Evolutionary conservation across 257 asterid genomes (phyloP).

Genomic region (Lithospermum erythrorhizon): DNA sequence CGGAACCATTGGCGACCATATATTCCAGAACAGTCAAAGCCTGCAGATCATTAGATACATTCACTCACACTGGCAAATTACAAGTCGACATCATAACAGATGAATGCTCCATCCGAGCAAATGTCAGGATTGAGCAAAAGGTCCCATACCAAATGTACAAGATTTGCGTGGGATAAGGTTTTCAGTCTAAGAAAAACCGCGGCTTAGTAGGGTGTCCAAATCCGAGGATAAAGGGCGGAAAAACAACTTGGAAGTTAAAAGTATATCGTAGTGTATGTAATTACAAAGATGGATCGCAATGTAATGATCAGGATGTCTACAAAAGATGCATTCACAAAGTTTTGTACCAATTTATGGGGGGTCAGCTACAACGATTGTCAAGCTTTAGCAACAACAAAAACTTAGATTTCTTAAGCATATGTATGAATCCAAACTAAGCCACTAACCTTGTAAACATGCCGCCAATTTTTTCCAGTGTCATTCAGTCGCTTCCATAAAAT

Average conservation of each 20-base stretch:
- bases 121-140: too few species aligned
- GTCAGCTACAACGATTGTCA: not conserved
- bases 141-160: too few species aligned
- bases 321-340: not conserved
- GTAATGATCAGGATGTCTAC: not conserved
- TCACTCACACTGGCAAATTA: constrained; percentile 9
- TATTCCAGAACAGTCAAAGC: constrained; percentile 86
- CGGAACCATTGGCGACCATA: constrained; percentile 91
- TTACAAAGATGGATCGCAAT: not conserved
- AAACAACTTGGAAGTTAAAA: too few species aligned
- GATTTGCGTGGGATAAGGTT: too few species aligned
- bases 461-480: constrained; percentile 96
- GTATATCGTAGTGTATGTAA: too few species aligned
- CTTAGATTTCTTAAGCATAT: not conserved
- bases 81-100: constrained; percentile 2
- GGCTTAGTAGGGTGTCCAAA: too few species aligned
- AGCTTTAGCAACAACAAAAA: not conserved
- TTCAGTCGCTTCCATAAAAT: constrained; percentile 91
- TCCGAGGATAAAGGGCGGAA: too few species aligned
- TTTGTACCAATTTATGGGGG: not conserved
- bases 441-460: constrained; percentile 92
- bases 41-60: constrained; percentile 27
- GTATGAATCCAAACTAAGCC: not conserved
- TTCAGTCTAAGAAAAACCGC: too few species aligned
- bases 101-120: not conserved